These are phyloP conservation scores for Thermothelomyces thermophilus DNA, from an alignment of 2,329 filamentous ascomycete species.

Conservation along the genomic window DNA sequence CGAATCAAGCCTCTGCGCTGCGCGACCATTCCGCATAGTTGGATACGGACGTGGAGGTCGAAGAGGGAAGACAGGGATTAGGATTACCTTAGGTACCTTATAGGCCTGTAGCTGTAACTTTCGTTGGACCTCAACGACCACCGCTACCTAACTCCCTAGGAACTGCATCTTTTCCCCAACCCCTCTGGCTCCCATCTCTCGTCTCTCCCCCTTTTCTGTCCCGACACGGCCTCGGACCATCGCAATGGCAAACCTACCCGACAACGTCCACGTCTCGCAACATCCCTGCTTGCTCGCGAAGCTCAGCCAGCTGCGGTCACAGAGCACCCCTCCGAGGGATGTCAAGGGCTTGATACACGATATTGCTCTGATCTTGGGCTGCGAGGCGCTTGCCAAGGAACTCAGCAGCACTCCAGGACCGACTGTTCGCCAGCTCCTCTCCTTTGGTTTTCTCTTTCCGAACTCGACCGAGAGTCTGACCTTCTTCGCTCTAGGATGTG, in stretches of 20 bases:
- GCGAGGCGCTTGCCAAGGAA: slow-evolving; percentile 66
- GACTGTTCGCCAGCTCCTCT: slow-evolving; percentile 46
- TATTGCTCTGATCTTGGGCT: slow-evolving; percentile 73
- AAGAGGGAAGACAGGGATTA: too few species aligned
- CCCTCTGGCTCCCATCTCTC: not conserved
- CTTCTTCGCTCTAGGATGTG: slow-evolving; percentile 51
- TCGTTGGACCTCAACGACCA: too few species aligned
- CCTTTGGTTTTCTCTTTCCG: not conserved
- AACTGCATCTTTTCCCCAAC: not conserved
- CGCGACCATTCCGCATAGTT: too few species aligned
- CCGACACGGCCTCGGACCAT: not conserved
- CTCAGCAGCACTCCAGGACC: slow-evolving; percentile 52
- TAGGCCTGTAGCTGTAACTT: too few species aligned
- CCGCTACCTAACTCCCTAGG: too few species aligned
- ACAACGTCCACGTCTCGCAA: slow-evolving; percentile 68
- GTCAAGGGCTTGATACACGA: slow-evolving; percentile 80
- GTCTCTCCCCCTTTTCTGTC: not conserved
- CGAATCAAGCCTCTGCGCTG: too few species aligned
- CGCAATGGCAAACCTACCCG: slow-evolving; percentile 35
- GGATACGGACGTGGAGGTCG: too few species aligned
- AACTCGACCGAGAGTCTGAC: too few species aligned
- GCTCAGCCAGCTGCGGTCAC: slow-evolving; percentile 79
- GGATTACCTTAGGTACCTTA: too few species aligned
- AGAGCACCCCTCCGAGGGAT: slow-evolving; percentile 61
- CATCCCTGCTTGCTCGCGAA: slow-evolving; percentile 87